Percentiles rank a stretch among this genome's conserved stretches.
phyloP scores from a whole-genome alignment of 225 moss, liverwort and hornwort species.

The Physcomitrellopsis africana region DNA sequence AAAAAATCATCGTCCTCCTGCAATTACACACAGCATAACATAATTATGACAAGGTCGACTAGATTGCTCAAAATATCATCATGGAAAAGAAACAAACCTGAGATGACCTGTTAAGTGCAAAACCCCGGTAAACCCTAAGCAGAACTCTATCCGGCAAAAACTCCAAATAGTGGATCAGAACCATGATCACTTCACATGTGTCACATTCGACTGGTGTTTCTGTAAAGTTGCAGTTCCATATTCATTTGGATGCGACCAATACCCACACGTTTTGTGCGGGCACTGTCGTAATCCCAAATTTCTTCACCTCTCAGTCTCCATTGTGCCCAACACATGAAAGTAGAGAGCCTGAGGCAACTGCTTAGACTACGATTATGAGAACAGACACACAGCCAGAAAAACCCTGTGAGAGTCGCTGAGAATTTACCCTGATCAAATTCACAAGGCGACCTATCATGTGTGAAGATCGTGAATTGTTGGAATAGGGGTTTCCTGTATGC shows the following conservation, averaged over 20 bases:
- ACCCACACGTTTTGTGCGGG: background rate
- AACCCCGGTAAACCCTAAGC: conserved; percentile 39
- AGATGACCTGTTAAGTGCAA: background rate
- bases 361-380: conserved; percentile 4
- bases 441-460: conserved; percentile 91
- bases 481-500: conserved; percentile 76
- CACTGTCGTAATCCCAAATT: conserved; percentile 2
- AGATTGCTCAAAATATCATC: background rate
- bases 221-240: background rate
- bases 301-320: background rate
- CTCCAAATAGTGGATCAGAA: background rate
- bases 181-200: conserved; percentile 11
- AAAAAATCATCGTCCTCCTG: conserved; percentile 99
- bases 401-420: background rate
- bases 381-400: background rate
- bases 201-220: background rate
- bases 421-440: conserved; percentile 76
- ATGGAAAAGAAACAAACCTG: conserved; percentile 9
- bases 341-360: no score
- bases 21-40: conserved; percentile 19
- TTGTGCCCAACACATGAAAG: background rate
- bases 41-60: conserved; percentile 26
- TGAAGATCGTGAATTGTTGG: conserved; percentile 84
- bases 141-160: background rate
- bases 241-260: background rate